These are phyloP conservation scores for Pythium utonaiense DNA, from an alignment of 352 stramenopile genomes.

Conservation along the genomic window DNA sequence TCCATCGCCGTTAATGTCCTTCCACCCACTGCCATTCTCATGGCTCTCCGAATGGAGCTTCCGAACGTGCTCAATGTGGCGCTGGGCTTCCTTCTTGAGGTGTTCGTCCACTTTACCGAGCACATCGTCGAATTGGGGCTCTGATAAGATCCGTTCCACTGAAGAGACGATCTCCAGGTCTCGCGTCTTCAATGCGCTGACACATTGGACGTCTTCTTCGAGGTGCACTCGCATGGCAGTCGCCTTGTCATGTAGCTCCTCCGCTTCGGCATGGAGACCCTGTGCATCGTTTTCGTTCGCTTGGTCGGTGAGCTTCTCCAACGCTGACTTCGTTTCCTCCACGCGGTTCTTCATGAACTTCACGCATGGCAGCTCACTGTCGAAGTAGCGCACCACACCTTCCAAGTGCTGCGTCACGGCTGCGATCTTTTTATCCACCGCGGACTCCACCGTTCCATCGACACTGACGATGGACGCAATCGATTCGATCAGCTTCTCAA, in stretches of 20 bases:
- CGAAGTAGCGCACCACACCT: conserved; percentile 65
- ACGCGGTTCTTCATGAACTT: conserved; percentile 78
- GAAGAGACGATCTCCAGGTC: conserved; percentile 48
- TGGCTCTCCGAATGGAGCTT: conserved; percentile 41
- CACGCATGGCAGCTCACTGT: conserved; percentile 68
- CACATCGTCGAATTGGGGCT: conserved; percentile 22
- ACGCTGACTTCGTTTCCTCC: conserved; percentile 36
- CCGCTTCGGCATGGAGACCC: conserved; percentile 45
- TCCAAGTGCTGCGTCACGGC: conserved; percentile 63
- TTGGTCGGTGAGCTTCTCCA: conserved; percentile 40
- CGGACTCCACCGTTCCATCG: conserved; percentile 37
- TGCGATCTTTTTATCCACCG: conserved; percentile 42
- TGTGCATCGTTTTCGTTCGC: conserved; percentile 47
- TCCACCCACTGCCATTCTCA: neutral
- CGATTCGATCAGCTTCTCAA: conserved; percentile 32
- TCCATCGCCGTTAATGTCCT: neutral
- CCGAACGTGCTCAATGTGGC: conserved; percentile 61
- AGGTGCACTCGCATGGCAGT: conserved; percentile 34
- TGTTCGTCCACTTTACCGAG: conserved; percentile 34
- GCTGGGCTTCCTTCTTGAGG: conserved; percentile 49
- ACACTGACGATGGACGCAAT: conserved; percentile 36
- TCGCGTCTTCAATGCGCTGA: conserved; percentile 41
- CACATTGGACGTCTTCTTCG: conserved; percentile 44
- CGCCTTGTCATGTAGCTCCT: conserved; percentile 50
- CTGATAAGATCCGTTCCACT: conserved; percentile 23